phyloP scores from a whole-genome alignment of 2,329 filamentous ascomycete species.

The Phialophora expanda region DNA sequence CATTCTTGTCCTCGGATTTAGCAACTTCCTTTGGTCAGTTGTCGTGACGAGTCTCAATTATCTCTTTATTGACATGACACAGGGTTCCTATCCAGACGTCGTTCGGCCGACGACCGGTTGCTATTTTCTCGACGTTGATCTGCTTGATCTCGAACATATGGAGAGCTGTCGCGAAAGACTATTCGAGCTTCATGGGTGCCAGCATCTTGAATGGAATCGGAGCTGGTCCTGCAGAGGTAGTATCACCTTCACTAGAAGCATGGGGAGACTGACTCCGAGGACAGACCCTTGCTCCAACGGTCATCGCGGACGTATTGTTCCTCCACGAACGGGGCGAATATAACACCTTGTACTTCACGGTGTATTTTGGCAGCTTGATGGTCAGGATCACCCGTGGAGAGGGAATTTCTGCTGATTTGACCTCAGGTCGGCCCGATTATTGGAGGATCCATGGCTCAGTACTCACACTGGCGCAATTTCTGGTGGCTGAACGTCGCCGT shows the following conservation, averaged over 20 bases:
- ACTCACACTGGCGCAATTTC: conserved; percentile 11
- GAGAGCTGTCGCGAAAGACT: conserved; percentile 62
- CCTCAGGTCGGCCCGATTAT: conserved; percentile 28
- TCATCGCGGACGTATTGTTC: conserved; percentile 10
- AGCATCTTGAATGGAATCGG: conserved; percentile 66
- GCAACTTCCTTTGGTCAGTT: conserved; percentile 58
- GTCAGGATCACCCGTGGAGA: neutral
- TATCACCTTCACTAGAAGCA: conserved; percentile 45
- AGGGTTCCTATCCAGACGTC: conserved; percentile 40
- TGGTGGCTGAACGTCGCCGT: conserved; percentile 55
- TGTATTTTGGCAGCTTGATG: conserved; percentile 17
- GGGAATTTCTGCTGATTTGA: neutral
- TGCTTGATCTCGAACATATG: conserved; percentile 60
- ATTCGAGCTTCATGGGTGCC: conserved; percentile 67
- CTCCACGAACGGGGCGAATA: conserved; percentile 17
- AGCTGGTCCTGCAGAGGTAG: conserved; percentile 47
- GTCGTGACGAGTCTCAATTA: neutral
- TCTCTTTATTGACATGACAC: neutral
- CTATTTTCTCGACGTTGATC: conserved; percentile 58
- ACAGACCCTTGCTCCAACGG: conserved; percentile 5
- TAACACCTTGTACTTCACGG: conserved; percentile 13
- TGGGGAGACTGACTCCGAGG: conserved; percentile 48
- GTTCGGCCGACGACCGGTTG: conserved; percentile 60
- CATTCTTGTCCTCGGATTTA: conserved; percentile 56
- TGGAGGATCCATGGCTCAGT: conserved; percentile 10